These are phyloP conservation scores for Myochromella boudieri DNA, from an alignment of 768 basidiomycete species.

Conservation along the genomic window DNA sequence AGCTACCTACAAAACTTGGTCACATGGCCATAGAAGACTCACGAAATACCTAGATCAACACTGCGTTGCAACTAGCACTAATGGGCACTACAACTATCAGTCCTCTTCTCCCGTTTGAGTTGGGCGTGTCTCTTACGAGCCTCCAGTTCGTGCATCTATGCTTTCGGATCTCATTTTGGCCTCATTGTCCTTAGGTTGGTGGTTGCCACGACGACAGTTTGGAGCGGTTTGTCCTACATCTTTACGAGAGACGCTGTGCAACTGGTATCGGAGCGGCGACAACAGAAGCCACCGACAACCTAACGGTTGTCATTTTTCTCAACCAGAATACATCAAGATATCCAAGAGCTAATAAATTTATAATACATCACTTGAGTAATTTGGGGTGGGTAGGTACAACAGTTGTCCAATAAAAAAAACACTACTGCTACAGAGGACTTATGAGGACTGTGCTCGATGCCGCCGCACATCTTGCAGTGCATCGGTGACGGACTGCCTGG, in stretches of 20 bases:
- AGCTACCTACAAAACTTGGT: not conserved
- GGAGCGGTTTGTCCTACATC: slow-evolving; percentile 85
- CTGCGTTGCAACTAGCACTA: slow-evolving; percentile 83
- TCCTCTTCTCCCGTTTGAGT: slow-evolving; percentile 69
- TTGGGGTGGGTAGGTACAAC: too few relatives aligned
- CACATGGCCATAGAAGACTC: not conserved
- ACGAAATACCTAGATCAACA: slow-evolving; percentile 67
- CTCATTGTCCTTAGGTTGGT: slow-evolving; percentile 54
- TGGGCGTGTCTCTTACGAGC: slow-evolving; percentile 53
- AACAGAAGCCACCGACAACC: slow-evolving; percentile 26
- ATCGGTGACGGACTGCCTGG: slow-evolving; percentile 59
- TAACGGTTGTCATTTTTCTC: not conserved
- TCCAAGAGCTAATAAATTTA: too few relatives aligned
- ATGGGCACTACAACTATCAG: slow-evolving; percentile 89
- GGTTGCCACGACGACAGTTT: slow-evolving; percentile 88
- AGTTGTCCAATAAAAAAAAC: too few relatives aligned
- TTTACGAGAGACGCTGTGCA: slow-evolving; percentile 75
- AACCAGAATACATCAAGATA: not conserved
- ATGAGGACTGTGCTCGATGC: slow-evolving; percentile 35
- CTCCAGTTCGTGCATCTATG: slow-evolving; percentile 65
- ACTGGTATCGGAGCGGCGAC: slow-evolving; percentile 42
- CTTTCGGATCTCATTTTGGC: slow-evolving; percentile 5
- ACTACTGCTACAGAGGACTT: slow-evolving; percentile 6
- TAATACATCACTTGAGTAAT: too few relatives aligned
- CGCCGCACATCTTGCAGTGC: slow-evolving; percentile 74